phyloP scores from a whole-genome alignment of 2,329 filamentous ascomycete genomes.

The Sphaceloma murrayae region DNA sequence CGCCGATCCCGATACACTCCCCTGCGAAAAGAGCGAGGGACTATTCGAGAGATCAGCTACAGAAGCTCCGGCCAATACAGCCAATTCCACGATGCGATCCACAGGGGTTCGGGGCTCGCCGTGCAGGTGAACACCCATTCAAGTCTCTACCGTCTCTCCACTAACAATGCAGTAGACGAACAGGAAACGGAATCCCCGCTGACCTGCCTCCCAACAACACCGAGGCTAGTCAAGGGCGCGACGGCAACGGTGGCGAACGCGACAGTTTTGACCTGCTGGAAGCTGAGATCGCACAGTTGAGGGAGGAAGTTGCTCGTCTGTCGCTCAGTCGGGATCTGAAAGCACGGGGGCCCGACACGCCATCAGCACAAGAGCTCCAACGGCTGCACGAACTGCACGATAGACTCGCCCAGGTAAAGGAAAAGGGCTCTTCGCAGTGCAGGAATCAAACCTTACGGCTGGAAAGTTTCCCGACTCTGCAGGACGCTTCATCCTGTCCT shows the following conservation, averaged over 20 bases:
- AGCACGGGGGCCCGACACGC: not conserved
- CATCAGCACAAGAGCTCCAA: conserved; percentile 1
- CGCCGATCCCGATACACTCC: no score
- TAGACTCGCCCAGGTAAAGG: conserved; percentile 1
- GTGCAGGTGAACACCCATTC: no score
- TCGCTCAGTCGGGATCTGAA: not conserved
- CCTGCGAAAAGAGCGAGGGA: no score
- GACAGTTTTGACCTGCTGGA: conserved; percentile 21
- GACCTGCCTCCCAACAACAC: no score
- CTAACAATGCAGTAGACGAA: not conserved
- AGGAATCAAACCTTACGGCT: no score
- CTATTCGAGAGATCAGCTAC: no score
- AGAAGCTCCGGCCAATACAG: no score
- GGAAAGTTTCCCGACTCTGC: not conserved
- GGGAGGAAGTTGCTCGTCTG: conserved; percentile 19
- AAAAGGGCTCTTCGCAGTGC: no score
- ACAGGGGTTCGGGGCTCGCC: no score
- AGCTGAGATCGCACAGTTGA: conserved; percentile 22
- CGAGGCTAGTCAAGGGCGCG: no score
- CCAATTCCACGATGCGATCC: no score
- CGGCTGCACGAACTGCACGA: conserved; percentile 5
- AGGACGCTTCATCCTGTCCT: not conserved
- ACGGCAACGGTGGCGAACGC: conserved; percentile 8
- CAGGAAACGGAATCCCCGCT: not conserved
- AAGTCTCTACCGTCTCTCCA: no score